These are phyloP conservation scores for Ophiosphaerella narmari DNA, from an alignment of 2,329 filamentous ascomycete species.

Conservation along the genomic window DNA sequence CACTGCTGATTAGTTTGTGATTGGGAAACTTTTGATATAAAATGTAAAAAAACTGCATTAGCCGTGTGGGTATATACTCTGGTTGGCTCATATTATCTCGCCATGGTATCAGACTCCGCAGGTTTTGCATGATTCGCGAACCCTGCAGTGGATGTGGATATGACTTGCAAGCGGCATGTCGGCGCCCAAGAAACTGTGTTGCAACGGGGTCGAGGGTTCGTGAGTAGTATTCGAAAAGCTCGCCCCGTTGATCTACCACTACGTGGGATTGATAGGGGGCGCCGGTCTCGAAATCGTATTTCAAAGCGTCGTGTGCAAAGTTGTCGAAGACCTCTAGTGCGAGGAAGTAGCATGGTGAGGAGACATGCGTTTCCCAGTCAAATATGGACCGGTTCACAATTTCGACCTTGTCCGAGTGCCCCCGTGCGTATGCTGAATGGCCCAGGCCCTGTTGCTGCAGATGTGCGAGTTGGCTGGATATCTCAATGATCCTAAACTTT, in stretches of 20 bases:
- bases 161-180: conserved; percentile 70
- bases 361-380: conserved; percentile 87
- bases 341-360: conserved; percentile 94
- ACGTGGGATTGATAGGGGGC: conserved; percentile 86
- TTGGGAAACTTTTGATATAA: conserved; percentile 85
- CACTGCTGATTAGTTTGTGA: conserved; percentile 84
- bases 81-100: conserved; percentile 76
- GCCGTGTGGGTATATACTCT: conserved; percentile 90
- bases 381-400: conserved; percentile 96
- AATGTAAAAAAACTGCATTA: conserved; percentile 97
- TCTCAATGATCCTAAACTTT: conserved; percentile 94
- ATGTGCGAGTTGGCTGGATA: conserved; percentile 78
- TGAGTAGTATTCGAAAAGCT: conserved; percentile 94
- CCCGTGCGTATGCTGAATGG: conserved; percentile 67
- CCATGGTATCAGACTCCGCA: conserved; percentile 70
- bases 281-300: conserved; percentile 83
- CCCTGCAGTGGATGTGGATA: conserved; percentile 66
- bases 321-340: conserved; percentile 99
- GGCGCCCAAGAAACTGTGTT: conserved; percentile 79
- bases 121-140: conserved; percentile 60
- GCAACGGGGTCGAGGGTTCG: conserved; percentile 80
- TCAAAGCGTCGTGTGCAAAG: conserved; percentile 91
- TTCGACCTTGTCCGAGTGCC: conserved; percentile 83
- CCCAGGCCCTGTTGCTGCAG: conserved; percentile 75
- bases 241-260: conserved; percentile 79